Base-by-base conservation (phyloP, 1,284 basidiomycete genomes). In the Hortiboletus rubellus region DNA sequence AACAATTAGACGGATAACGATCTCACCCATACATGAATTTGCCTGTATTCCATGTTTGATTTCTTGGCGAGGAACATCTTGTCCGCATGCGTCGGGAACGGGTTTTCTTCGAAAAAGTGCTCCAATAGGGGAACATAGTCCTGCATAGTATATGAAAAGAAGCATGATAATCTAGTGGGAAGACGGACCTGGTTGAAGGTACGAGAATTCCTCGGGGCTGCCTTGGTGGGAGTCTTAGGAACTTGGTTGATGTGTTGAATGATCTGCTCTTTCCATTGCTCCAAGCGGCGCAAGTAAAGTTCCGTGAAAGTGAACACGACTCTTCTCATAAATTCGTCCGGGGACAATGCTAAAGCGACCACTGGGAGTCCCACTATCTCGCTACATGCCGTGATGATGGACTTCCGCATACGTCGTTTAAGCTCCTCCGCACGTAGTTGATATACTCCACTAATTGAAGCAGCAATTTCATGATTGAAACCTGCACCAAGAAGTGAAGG, bases 11-110 rank as follows among this genome's bases (percentile, higher is more conserved):
- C 0, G 17, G 1, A 9, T 7, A 40, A 30, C 0, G 3, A 4
- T 63, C 75, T 7, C 36, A 84, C 83, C 84, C 85, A 87, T 30
- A 84, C 79, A 60, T 82, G 78, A 1, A 87, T 82, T 61, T 87
- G 85, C 1, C 76, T 65, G 2, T 71, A 72, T 0, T 77, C 65
- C 83, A 87, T 84, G 3, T 72, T 66, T 0, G 77, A 76, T 30
- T 78, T 76, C 0, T 66, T 41, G 0, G 84, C 84, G 0, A 86
- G 69, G 0, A 73, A 55, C 0, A 57, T 38, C 3, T 79, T 80
- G 37, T 86, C 82, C 0, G 72, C 62, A 0, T 74, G 71, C 0
- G 78, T 74, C 0, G 84, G 85, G 18, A 81, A 84, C 0, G 80
- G 74, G 48, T 85, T 82, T 14, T 72, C 59, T 0, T 74, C 68